phyloP scores from a whole-genome alignment of 257 asterid genomes.

The Anisodus tanguticus region DNA sequence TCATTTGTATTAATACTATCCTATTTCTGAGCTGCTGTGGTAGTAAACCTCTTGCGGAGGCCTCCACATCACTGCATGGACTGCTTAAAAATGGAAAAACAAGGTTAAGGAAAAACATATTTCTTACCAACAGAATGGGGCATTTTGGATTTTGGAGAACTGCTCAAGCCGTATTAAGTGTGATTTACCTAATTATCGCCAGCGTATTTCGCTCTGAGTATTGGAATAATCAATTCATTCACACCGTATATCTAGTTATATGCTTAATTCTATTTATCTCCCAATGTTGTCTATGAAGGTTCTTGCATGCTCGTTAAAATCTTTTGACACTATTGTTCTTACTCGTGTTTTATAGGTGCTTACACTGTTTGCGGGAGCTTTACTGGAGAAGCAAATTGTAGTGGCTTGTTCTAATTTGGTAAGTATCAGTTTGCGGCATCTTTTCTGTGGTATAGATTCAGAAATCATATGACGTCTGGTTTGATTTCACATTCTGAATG shows the following conservation, averaged over 20 bases:
- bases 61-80: neutral
- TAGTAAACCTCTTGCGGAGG: neutral
- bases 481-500: conserved; percentile 22
- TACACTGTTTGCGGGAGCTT: conserved; percentile 83
- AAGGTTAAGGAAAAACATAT: neutral
- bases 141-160: neutral
- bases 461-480: conserved; percentile 27
- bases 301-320: conserved; percentile 8
- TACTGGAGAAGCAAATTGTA: conserved; percentile 90
- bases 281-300: conserved; percentile 5
- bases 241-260: neutral
- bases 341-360: conserved; percentile 64
- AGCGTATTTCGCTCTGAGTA: neutral
- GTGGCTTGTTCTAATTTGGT: conserved; percentile 91
- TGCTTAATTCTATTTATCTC: neutral
- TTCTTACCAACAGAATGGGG: neutral
- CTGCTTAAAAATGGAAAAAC: neutral
- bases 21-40: conserved; percentile 16
- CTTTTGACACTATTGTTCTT: conserved; percentile 29
- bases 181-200: neutral
- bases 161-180: neutral
- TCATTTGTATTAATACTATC: conserved; percentile 6
- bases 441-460: conserved; percentile 3
- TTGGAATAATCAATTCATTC: conserved; percentile 2
- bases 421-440: conserved; percentile 34